Conservation (phyloP, 345 rosid species). For the Eucalyptus curtisii region DNA sequence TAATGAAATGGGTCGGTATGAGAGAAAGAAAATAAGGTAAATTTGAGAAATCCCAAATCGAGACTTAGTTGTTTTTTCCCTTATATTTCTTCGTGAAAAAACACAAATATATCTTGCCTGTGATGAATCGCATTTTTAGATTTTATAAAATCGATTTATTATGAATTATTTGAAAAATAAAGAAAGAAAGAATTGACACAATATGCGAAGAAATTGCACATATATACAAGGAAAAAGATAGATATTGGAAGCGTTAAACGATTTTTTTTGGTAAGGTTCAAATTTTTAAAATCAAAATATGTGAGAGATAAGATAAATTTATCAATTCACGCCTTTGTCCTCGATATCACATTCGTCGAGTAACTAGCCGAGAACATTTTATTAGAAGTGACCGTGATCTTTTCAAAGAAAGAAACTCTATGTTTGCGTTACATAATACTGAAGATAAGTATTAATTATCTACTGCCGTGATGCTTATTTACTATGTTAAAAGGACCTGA, state of each 20-base stretch:
- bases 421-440: not conserved
- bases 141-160: not conserved
- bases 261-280: not conserved
- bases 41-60: not conserved
- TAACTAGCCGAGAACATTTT: not conserved
- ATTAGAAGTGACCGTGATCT: not conserved
- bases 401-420: not conserved
- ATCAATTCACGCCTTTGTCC: not conserved
- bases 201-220: not conserved
- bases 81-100: not conserved
- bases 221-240: not conserved
- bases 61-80: not conserved
- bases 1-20: not conserved
- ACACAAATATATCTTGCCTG: not conserved
- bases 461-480: not conserved
- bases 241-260: not conserved
- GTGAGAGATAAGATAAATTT: not conserved
- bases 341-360: not conserved
- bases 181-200: not conserved
- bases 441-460: not conserved
- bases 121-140: not conserved
- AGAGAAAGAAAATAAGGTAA: not conserved
- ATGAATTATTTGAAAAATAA: not conserved
- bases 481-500: not conserved
- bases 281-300: not conserved